phyloP scores from a whole-genome alignment of 1,139 yeast species.

The Taiozyma sp. region DNA sequence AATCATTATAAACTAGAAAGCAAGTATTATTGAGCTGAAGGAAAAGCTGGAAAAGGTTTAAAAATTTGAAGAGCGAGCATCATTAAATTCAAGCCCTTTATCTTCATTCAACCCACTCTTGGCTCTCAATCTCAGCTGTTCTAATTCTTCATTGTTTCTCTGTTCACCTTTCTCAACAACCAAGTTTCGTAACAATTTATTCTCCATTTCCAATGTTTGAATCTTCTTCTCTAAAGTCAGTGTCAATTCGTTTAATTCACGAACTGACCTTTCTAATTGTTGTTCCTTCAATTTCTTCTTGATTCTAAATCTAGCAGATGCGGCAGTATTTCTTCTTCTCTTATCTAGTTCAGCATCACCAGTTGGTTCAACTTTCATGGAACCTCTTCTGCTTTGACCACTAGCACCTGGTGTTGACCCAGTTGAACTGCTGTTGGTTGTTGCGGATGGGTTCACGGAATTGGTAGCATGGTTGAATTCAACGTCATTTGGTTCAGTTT shows the following conservation, averaged over 20 bases:
- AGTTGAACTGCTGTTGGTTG: constrained; percentile 4
- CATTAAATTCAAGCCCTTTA: constrained; percentile 1
- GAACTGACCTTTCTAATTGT: constrained; percentile 48
- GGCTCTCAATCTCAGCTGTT: constrained; percentile 20
- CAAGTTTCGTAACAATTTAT: constrained; percentile 44
- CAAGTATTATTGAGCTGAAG: too few species aligned
- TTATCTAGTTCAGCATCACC: constrained; percentile 35
- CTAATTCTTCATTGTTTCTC: constrained; percentile 22
- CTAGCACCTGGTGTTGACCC: not conserved
- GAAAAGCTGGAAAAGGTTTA: not conserved
- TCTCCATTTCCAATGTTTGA: constrained; percentile 49
- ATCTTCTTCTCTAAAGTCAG: constrained; percentile 40
- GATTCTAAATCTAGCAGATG: constrained; percentile 59
- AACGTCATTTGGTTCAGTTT: not conserved
- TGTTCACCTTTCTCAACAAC: constrained; percentile 47
- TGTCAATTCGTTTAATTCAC: constrained; percentile 35
- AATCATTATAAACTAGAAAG: not conserved
- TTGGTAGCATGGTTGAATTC: not conserved
- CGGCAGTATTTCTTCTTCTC: constrained; percentile 56
- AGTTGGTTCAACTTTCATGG: constrained; percentile 10
- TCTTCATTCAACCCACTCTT: constrained; percentile 7
- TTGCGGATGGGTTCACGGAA: constrained; percentile 4
- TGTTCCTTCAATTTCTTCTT: constrained; percentile 58
- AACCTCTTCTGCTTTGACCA: constrained; percentile 1
- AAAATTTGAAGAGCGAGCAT: not conserved